Conservation (phyloP, 2,329 filamentous ascomycete species). For the Mycocentrospora acerina region DNA sequence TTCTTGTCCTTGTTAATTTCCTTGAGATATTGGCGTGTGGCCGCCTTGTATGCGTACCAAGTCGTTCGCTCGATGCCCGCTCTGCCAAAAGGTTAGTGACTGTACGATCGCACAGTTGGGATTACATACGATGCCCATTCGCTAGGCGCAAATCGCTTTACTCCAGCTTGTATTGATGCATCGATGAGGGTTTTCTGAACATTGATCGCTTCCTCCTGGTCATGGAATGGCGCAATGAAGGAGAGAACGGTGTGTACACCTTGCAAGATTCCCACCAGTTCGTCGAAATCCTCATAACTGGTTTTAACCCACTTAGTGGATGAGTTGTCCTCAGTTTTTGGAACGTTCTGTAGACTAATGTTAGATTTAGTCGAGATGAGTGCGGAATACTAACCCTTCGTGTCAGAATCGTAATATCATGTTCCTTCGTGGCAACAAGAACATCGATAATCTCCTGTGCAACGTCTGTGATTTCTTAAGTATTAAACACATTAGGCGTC, state of each 20-base stretch:
- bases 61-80: conserved; percentile 41
- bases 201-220: conserved; percentile 8
- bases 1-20: conserved; percentile 53
- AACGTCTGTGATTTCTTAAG: too few species aligned
- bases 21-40: conserved; percentile 51
- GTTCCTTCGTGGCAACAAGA: too few species aligned
- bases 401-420: too few species aligned
- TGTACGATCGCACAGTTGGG: neutral
- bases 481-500: too few species aligned
- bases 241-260: conserved; percentile 56
- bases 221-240: conserved; percentile 46
- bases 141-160: conserved; percentile 27
- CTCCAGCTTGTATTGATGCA: conserved; percentile 21
- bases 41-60: conserved; percentile 54
- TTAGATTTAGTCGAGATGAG: too few species aligned
- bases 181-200: conserved; percentile 23
- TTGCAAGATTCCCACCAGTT: conserved; percentile 31
- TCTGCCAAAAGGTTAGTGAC: conserved; percentile 17
- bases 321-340: too few species aligned
- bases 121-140: conserved; percentile 25
- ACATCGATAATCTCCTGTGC: too few species aligned
- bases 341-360: too few species aligned
- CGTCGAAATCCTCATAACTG: conserved; percentile 5
- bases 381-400: too few species aligned
- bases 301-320: conserved; percentile 2